These are phyloP conservation scores for Pythium phragmiticola DNA, from an alignment of 352 stramenopile species.

Conservation along the genomic window DNA sequence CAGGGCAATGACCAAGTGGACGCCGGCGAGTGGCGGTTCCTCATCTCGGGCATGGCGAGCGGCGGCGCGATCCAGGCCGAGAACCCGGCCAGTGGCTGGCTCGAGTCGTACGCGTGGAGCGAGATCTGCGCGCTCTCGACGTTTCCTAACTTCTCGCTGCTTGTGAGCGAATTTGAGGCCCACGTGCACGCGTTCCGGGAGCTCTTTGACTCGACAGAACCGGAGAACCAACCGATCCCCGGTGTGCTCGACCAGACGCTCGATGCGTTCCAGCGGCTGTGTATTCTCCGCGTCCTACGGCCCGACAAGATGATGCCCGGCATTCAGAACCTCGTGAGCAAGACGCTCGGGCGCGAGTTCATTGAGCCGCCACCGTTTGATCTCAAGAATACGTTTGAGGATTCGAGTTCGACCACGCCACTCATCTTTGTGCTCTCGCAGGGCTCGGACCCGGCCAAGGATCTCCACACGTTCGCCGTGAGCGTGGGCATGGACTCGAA, in stretches of 20 bases:
- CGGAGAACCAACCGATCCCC: constrained; percentile 74
- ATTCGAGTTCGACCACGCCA: constrained; percentile 87
- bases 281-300: constrained; percentile 72
- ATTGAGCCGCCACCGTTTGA: constrained; percentile 91
- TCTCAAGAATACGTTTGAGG: constrained; percentile 89
- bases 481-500: constrained; percentile 85
- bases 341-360: constrained; percentile 85
- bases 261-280: constrained; percentile 84
- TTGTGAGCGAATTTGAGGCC: constrained; percentile 48
- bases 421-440: constrained; percentile 94
- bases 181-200: constrained; percentile 54
- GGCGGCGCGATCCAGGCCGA: constrained; percentile 41
- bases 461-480: constrained; percentile 90
- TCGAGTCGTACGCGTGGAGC: constrained; percentile 77
- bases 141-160: constrained; percentile 56
- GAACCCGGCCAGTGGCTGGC: constrained; percentile 47
- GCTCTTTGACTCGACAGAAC: constrained; percentile 84
- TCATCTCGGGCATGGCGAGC: constrained; percentile 82
- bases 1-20: constrained; percentile 83
- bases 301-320: constrained; percentile 85
- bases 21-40: constrained; percentile 86
- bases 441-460: constrained; percentile 92
- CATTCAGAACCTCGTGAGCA: constrained; percentile 89
- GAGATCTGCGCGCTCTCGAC: constrained; percentile 77
- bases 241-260: constrained; percentile 53